phyloP scores from a whole-genome alignment of 2,329 filamentous ascomycete genomes.

The Graphilbum ipis-grandicollis region DNA sequence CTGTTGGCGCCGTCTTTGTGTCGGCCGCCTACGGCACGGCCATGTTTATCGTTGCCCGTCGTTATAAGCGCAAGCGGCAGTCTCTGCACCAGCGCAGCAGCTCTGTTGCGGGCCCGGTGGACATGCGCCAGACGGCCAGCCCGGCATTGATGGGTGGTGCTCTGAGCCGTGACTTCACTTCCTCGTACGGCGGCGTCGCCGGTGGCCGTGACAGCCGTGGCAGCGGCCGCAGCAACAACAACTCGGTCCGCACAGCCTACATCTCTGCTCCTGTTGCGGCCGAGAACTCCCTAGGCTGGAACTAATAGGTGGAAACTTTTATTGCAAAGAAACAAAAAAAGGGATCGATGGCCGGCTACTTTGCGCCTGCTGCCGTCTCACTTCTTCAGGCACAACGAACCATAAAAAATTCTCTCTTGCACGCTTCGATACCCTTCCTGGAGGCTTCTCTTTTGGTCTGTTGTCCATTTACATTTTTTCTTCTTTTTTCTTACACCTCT shows the following conservation, averaged over 20 bases:
- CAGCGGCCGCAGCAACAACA: constrained; percentile 28
- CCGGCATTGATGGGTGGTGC: constrained; percentile 56
- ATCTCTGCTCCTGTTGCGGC: constrained; percentile 85
- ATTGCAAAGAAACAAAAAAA: background rate
- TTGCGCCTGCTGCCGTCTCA: constrained; percentile 12
- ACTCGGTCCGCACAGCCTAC: constrained; percentile 39
- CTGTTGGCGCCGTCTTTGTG: constrained; percentile 58
- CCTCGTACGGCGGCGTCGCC: constrained; percentile 30
- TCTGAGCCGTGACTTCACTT: constrained; percentile 35
- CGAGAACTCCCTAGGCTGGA: constrained; percentile 92
- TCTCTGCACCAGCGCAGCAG: constrained; percentile 61
- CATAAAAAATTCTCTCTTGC: constrained; percentile 8
- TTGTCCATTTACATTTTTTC: constrained; percentile 7
- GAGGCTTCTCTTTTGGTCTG: constrained; percentile 15
- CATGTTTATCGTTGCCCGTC: constrained; percentile 83
- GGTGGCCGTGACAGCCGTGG: constrained; percentile 42
- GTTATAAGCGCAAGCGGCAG: constrained; percentile 76
- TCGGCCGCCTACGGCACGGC: constrained; percentile 80
- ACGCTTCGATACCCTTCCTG: constrained; percentile 27
- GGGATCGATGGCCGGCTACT: background rate
- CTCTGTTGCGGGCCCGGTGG: constrained; percentile 45
- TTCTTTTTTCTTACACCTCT: constrained; percentile 3
- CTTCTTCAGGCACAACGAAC: background rate
- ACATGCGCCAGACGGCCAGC: constrained; percentile 39
- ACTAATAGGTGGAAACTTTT: too few species aligned